phyloP scores from a whole-genome alignment of 495 filamentous ascomycete genomes.

The Neurospora sp. region DNA sequence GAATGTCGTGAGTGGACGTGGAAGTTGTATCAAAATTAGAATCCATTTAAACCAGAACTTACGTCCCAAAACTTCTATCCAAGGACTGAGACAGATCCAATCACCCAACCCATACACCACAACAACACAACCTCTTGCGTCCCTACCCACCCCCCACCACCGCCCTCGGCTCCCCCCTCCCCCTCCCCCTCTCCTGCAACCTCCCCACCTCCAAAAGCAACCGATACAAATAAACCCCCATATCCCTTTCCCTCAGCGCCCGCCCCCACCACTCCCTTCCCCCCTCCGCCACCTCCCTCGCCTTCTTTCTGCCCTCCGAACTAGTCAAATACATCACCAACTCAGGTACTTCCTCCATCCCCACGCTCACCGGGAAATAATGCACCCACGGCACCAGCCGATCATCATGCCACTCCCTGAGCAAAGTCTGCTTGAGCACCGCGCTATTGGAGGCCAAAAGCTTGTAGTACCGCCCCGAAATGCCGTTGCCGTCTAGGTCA shows the following conservation, averaged over 20 bases:
- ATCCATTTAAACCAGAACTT: background rate
- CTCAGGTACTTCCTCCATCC: slow-evolving; percentile 11
- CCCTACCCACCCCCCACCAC: no score
- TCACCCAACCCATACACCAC: background rate
- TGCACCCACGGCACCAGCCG: slow-evolving; percentile 32
- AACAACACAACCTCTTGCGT: background rate
- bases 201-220: slow-evolving; percentile 65
- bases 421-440: slow-evolving; percentile 38
- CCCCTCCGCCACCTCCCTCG: slow-evolving; percentile 33
- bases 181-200: slow-evolving; percentile 45
- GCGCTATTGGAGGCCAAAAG: slow-evolving; percentile 33
- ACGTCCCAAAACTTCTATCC: background rate
- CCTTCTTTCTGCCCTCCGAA: slow-evolving; percentile 11
- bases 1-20: background rate
- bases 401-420: slow-evolving; percentile 51
- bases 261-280: slow-evolving; percentile 56
- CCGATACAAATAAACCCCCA: slow-evolving; percentile 60
- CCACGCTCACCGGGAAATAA: slow-evolving; percentile 14
- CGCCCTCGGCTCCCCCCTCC: background rate
- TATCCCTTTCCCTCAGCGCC: slow-evolving; percentile 59
- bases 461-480: slow-evolving; percentile 40
- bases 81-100: background rate
- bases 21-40: background rate
- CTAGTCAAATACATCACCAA: slow-evolving; percentile 31
- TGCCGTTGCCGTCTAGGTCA: slow-evolving; percentile 48